These are phyloP conservation scores for Neckera pumila DNA, from an alignment of 225 moss, liverwort and hornwort species.

Conservation along the genomic window DNA sequence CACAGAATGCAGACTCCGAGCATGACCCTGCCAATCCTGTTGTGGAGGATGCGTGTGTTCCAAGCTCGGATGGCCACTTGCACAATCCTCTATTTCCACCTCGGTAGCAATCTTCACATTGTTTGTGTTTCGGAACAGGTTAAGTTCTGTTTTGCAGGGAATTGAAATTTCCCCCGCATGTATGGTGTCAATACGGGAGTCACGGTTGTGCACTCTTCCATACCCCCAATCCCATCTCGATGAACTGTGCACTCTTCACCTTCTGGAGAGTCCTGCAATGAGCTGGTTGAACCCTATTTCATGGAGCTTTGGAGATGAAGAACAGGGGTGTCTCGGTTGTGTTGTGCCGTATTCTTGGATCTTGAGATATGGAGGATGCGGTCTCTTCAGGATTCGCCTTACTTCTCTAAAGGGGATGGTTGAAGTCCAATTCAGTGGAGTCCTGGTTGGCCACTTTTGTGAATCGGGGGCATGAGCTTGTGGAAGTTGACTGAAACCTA, in stretches of 20 bases:
- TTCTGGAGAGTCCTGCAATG: neutral
- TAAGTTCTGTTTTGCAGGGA: neutral
- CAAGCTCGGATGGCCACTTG: neutral
- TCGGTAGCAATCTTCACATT: neutral
- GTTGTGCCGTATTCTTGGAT: neutral
- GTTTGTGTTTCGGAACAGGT: too few species aligned
- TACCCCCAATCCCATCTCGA: neutral
- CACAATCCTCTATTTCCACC: neutral
- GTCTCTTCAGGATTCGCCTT: neutral
- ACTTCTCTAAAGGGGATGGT: neutral
- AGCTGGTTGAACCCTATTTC: neutral
- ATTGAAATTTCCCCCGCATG: neutral
- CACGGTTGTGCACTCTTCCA: neutral
- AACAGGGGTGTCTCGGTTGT: neutral
- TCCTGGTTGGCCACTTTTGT: neutral
- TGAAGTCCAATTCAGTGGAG: neutral
- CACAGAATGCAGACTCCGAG: neutral
- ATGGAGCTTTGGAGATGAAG: neutral
- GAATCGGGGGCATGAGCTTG: neutral
- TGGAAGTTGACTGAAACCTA: neutral
- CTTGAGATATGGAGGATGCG: neutral
- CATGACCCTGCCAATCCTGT: neutral
- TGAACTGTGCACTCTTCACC: neutral
- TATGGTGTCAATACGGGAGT: neutral
- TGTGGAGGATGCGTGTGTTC: neutral